Evolutionary conservation across 148 eudicot species (phyloP).

Genomic region (Camellia japonica): DNA sequence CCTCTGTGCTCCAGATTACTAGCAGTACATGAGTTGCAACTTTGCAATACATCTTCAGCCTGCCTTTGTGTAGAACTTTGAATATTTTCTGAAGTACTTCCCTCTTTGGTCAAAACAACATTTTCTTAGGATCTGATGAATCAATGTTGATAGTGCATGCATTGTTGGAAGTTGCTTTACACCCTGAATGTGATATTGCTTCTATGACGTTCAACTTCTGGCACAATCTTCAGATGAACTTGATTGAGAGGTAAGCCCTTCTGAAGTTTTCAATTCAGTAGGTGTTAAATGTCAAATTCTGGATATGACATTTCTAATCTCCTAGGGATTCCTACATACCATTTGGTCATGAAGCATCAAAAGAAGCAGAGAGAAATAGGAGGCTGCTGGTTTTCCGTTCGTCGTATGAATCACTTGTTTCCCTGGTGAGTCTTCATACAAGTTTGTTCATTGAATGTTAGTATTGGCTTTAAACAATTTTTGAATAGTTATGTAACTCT

Average conservation of each 20-base stretch:
- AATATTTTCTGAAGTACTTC: neutral
- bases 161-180: constrained; percentile 85
- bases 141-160: constrained; percentile 90
- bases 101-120: neutral
- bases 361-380: constrained; percentile 76
- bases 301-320: constrained; percentile 7
- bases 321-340: constrained; percentile 62
- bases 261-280: neutral
- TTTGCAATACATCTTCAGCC: neutral
- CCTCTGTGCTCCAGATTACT: constrained; percentile 10
- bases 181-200: constrained; percentile 96
- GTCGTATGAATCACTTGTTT: constrained; percentile 83
- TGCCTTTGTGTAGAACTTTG: neutral
- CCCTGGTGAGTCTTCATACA: constrained; percentile 63
- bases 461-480: neutral
- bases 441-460: neutral
- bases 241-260: constrained; percentile 64
- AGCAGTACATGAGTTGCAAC: neutral
- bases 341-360: constrained; percentile 56
- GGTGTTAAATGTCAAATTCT: neutral
- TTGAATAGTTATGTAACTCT: neutral
- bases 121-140: constrained; percentile 77
- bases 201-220: constrained; percentile 98
- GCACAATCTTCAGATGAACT: constrained; percentile 85
- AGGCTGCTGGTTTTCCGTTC: constrained; percentile 69